Conservation (phyloP, 192 early-diverging fungal species). For the Gaertneriomyces sp. region DNA sequence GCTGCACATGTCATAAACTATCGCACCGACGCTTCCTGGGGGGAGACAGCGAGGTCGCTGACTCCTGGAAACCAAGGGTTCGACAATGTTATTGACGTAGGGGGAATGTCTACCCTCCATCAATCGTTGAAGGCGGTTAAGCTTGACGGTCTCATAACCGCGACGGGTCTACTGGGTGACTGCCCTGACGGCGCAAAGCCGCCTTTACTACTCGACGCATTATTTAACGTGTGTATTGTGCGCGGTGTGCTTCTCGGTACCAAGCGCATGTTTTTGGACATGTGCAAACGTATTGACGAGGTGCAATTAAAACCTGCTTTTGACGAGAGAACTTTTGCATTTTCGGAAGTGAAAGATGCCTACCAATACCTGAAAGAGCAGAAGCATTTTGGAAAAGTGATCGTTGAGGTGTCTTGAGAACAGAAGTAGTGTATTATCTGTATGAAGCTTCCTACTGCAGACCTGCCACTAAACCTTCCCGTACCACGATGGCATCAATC, state of each 20-base stretch:
- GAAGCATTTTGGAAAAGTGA: too few relatives aligned
- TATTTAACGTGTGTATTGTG: not conserved
- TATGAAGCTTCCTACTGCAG: too few relatives aligned
- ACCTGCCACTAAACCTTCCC: not conserved
- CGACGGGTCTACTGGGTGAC: too few relatives aligned
- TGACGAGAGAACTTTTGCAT: too few relatives aligned
- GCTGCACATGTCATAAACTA: not conserved
- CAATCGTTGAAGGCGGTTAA: not conserved
- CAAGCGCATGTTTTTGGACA: not conserved
- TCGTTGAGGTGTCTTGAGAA: too few relatives aligned
- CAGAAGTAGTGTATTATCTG: too few relatives aligned
- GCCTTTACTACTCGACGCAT: too few relatives aligned
- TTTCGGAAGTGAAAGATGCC: too few relatives aligned
- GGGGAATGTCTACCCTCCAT: not conserved
- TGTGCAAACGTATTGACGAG: not conserved
- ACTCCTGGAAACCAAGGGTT: not conserved
- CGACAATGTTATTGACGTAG: not conserved
- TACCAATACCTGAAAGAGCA: too few relatives aligned
- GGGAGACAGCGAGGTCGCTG: not conserved
- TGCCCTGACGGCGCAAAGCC: too few relatives aligned
- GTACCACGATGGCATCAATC: conserved; percentile 80
- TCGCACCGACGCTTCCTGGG: not conserved
- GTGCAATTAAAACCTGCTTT: too few relatives aligned
- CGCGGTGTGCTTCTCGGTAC: not conserved
- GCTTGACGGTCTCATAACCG: too few relatives aligned